phyloP scores from a whole-genome alignment of 1,139 yeast species.

The Scheffersomyces parashehatae region DNA sequence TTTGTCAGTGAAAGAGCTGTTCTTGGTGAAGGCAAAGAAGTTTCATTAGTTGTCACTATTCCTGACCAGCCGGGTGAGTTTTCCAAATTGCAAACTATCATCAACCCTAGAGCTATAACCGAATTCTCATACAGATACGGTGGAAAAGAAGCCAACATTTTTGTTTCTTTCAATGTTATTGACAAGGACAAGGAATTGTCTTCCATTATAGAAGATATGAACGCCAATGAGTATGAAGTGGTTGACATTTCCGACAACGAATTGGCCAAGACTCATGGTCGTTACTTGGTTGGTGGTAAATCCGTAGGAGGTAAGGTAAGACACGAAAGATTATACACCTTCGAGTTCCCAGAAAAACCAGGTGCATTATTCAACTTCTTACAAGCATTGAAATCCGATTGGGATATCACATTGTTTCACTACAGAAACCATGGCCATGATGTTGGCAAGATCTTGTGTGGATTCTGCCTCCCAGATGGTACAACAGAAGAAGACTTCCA shows the following conservation, averaged over 20 bases:
- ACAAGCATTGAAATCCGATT: slow-evolving; percentile 65
- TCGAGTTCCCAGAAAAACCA: slow-evolving; percentile 97
- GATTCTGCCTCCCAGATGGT: slow-evolving; percentile 76
- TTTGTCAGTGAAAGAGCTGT: slow-evolving; percentile 98
- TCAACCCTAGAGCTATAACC: slow-evolving; percentile 86
- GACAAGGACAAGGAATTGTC: slow-evolving; percentile 62
- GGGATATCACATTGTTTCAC: slow-evolving; percentile 94
- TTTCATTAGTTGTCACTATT: slow-evolving; percentile 82
- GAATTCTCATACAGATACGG: slow-evolving; percentile 87
- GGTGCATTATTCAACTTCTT: slow-evolving; percentile 87
- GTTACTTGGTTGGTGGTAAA: slow-evolving; percentile 94
- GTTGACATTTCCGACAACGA: slow-evolving; percentile 88
- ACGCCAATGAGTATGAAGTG: slow-evolving; percentile 57
- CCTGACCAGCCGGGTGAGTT: slow-evolving; percentile 95
- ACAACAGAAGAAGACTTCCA: slow-evolving; percentile 65
- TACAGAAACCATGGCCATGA: slow-evolving; percentile 97
- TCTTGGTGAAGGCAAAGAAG: slow-evolving; percentile 96
- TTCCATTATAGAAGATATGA: slow-evolving; percentile 40
- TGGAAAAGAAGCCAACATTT: slow-evolving; percentile 70
- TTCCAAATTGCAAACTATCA: slow-evolving; percentile 66
- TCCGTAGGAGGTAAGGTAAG: slow-evolving; percentile 49
- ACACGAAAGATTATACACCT: slow-evolving; percentile 75
- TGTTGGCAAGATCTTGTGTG: slow-evolving; percentile 88
- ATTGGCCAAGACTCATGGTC: slow-evolving; percentile 92
- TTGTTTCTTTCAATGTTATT: slow-evolving; percentile 81